Evolutionary conservation across 208 protist species (phyloP), one percentile per base, ranked within the genome.

Genomic region (Spongospora subterranea): DNA sequence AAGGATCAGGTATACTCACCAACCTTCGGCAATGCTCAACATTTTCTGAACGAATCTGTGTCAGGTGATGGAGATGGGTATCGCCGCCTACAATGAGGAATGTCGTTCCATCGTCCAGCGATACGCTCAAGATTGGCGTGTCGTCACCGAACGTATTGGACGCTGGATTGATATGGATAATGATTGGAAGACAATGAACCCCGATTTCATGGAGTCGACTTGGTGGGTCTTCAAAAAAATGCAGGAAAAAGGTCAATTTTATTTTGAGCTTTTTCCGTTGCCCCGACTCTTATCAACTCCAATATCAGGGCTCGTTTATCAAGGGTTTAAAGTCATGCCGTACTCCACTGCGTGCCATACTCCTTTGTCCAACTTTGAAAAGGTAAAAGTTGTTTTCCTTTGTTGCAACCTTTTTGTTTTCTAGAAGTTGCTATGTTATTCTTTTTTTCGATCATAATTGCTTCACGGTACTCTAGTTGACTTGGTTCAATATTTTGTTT

Each of bases 361-460:
- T 39, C 98, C 98, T 65, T 96, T 99, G 0, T 99, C 98, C 91
- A 99, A 99, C 95, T 99, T 99, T 93, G 99, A 99, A 96, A 98
- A 98, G n/a, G 71, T 82, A 82, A 65, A 65, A 32, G 54, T n/a
- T n/a, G n/a, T n/a, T n/a, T n/a, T n/a, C n/a, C n/a, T n/a, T n/a
- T n/a, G n/a, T n/a, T n/a, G n/a, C 50, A 60, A 60, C 50, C 13
- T 60, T 24, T 6, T 60, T 24, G 50, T 60, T 60, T 24, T 6
- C 6, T 60, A 6, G 50, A 60, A 60, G 50, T 29, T 6, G 13
- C 24, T 24, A 24, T 60, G 6, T 60, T 24, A 60, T 60, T 60
- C 24, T 60, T 60, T 60, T n/a, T n/a, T n/a, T n/a, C n/a, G n/a
- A n/a, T n/a, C n/a, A n/a, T n/a, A n/a, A n/a, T n/a, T n/a, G n/a